Percentiles rank a stretch among this genome's conserved stretches.
phyloP scores from a whole-genome alignment of 768 basidiomycete species.

The Rhodocollybia butyracea region DNA sequence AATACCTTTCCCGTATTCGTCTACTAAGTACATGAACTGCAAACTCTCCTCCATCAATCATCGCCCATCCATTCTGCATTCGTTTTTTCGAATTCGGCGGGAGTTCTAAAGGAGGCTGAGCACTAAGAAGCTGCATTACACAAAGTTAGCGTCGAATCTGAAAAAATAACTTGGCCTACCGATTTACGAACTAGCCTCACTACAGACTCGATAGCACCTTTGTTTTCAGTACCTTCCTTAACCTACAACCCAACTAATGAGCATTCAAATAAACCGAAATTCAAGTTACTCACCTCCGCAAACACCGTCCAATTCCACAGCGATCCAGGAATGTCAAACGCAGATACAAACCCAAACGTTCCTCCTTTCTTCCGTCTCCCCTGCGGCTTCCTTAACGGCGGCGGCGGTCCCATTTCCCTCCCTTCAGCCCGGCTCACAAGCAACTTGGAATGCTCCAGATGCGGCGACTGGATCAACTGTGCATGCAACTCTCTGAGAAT shows the following conservation, averaged over 20 bases:
- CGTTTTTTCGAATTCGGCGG: slow-evolving; percentile 62
- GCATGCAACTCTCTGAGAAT: slow-evolving; percentile 54
- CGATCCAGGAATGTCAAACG: slow-evolving; percentile 45
- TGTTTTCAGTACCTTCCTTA: slow-evolving; percentile 80
- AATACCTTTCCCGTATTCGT: slow-evolving; percentile 67
- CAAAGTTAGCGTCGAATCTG: neutral
- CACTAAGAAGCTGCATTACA: slow-evolving; percentile 47
- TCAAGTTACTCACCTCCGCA: slow-evolving; percentile 52
- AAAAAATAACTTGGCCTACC: slow-evolving; percentile 36
- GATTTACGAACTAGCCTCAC: slow-evolving; percentile 67
- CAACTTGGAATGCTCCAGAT: slow-evolving; percentile 60
- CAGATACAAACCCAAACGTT: slow-evolving; percentile 64
- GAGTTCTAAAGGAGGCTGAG: slow-evolving; percentile 55
- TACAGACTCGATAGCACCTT: slow-evolving; percentile 75
- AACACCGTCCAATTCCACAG: slow-evolving; percentile 79
- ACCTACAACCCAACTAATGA: slow-evolving; percentile 41
- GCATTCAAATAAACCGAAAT: neutral
- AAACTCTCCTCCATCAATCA: slow-evolving; percentile 80
- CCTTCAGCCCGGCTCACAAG: slow-evolving; percentile 48
- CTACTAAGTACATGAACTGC: slow-evolving; percentile 75
- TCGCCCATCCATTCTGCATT: slow-evolving; percentile 72
- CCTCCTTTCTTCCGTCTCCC: slow-evolving; percentile 63
- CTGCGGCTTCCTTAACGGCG: slow-evolving; percentile 54
- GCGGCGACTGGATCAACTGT: slow-evolving; percentile 57
- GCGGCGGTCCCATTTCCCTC: slow-evolving; percentile 41